Percentiles rank a stretch among this genome's conserved stretches.
Conservation (phyloP, 306 rosid species). For the Calophaca sinica region DNA sequence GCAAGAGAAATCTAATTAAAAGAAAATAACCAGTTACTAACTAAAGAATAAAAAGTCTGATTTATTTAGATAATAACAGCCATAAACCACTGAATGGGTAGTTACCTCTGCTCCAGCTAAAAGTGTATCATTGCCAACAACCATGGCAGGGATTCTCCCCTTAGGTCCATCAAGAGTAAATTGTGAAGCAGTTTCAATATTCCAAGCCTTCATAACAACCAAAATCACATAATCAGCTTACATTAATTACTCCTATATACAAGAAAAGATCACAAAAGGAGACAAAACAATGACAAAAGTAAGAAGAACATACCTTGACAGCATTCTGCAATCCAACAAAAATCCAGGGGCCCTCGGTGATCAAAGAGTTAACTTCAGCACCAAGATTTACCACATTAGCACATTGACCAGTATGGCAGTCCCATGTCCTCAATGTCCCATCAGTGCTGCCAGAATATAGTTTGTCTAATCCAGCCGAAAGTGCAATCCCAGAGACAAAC, state of each 20-base stretch:
- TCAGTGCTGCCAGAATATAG: conserved; percentile 56
- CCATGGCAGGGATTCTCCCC: conserved; percentile 51
- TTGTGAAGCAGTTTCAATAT: conserved; percentile 42
- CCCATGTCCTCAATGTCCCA: conserved; percentile 55
- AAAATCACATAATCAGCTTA: conserved; percentile 5
- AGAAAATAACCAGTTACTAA: neutral
- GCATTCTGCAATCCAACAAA: conserved; percentile 51
- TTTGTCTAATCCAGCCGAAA: conserved; percentile 42
- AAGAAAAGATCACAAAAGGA: neutral
- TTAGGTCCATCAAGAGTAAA: conserved; percentile 51
- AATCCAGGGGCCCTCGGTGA: conserved; percentile 56
- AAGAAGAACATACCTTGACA: conserved; percentile 46
- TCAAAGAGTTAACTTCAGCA: conserved; percentile 45
- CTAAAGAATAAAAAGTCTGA: neutral
- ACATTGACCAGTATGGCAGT: conserved; percentile 55
- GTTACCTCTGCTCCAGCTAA: conserved; percentile 56
- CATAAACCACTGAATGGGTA: neutral
- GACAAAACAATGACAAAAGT: neutral
- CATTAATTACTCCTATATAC: neutral
- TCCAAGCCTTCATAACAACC: conserved; percentile 56
- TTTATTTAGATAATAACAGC: no score
- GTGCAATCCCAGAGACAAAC: no score
- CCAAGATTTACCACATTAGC: conserved; percentile 38
- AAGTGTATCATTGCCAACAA: conserved; percentile 44
- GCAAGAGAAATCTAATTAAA: neutral